Evolutionary conservation across 345 rosid species (phyloP), one percentile per base, ranked within the genome.

Genomic region (Eucalyptus sp.): DNA sequence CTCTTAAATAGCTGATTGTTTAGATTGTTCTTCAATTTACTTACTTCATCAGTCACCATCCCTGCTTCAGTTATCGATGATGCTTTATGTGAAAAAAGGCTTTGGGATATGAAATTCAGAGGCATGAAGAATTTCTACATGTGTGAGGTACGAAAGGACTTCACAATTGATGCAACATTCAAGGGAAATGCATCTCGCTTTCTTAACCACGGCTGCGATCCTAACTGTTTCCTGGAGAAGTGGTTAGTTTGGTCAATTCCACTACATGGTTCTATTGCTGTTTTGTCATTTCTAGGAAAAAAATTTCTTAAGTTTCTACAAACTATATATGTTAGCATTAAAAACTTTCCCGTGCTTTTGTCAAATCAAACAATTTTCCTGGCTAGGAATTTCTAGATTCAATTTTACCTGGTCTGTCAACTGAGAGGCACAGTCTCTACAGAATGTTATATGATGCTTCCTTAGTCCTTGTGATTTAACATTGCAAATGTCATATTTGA

Each of bases 81-180:
- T 91, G 98, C 98, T 89, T 88, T 91, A 50, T 97, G 99, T 89
- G 98, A 95, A 94, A 90, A 94, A 93, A 96, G 99, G 95, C 97
- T 97, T 83, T 97, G 99, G 99, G 97, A 98, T 93, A 96, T 98
- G 99, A 98, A 98, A 90, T 90, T 96, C 92, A 92, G 92, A 93
- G 98, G 98, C 49, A 93, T 90, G 87, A 89, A 91, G 89, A 94
- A 98, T 92, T 98, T 98, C 90, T 98, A 98, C 94, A 97, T 98
- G 99, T 97, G 99, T 88, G 99, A 96, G 95, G 96, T 98, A 92
- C 93, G 96, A 3, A 98, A 96, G 90, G 98, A 98, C 90, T 97
- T 98, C 91, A 97, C 97, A 41, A 98, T 97, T 92, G 99, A 97
- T 93, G 99, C 99, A 87, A 97, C 98, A 80, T 97, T 96, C 91